Evolutionary conservation across 768 basidiomycete genomes (phyloP).

Genomic region (Russula sp.): DNA sequence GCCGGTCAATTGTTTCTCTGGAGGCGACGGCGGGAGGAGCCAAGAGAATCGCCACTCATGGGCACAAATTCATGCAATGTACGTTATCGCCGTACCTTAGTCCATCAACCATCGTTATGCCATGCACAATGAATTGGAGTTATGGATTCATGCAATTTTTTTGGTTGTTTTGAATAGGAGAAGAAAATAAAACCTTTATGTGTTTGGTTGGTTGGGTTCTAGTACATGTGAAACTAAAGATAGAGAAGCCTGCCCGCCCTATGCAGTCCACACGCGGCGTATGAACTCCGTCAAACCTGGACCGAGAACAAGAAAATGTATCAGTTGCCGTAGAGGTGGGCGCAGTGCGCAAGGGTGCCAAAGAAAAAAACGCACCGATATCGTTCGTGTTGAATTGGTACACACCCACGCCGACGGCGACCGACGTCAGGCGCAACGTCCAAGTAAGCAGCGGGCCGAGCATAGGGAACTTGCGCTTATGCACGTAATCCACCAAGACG

Average conservation of each 20-base stretch:
- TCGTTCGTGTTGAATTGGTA: slow-evolving; percentile 99
- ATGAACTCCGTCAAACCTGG: slow-evolving; percentile 84
- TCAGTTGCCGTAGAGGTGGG: neutral
- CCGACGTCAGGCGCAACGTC: slow-evolving; percentile 70
- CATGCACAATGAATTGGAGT: neutral
- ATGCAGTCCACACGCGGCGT: slow-evolving; percentile 78
- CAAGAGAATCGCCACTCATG: neutral
- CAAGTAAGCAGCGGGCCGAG: slow-evolving; percentile 67
- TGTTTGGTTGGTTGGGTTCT: neutral
- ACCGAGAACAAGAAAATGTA: slow-evolving; percentile 8
- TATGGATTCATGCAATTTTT: neutral
- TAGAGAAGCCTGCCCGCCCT: neutral
- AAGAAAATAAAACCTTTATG: neutral
- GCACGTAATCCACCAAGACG: slow-evolving; percentile 82
- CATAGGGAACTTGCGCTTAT: slow-evolving; percentile 88
- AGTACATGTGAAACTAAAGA: slow-evolving; percentile 2
- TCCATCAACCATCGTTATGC: neutral
- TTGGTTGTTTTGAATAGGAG: neutral
- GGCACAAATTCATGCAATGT: neutral
- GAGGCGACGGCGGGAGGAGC: too few species aligned
- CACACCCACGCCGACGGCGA: slow-evolving; percentile 79
- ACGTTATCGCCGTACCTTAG: neutral
- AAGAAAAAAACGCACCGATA: slow-evolving; percentile 59
- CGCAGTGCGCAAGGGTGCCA: neutral
- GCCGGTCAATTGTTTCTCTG: neutral